Conservation (phyloP, 2,329 filamentous ascomycete genomes). For the Ceratocystis harringtonii region DNA sequence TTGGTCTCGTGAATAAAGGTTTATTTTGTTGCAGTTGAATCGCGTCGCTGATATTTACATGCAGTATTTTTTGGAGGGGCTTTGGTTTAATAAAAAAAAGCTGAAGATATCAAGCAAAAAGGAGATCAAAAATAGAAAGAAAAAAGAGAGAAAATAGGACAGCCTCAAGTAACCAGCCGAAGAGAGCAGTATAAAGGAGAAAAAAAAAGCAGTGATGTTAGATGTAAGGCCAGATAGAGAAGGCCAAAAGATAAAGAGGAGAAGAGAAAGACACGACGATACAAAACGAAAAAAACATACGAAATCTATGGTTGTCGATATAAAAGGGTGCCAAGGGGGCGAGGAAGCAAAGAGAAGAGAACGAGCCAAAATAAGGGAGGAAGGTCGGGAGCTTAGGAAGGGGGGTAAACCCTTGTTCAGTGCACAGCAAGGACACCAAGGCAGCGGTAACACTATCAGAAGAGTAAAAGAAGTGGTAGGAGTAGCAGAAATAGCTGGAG, state of each 20-base stretch:
- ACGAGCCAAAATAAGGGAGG: not conserved
- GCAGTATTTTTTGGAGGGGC: not conserved
- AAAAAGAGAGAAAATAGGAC: constrained; percentile 5
- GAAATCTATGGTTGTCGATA: not conserved
- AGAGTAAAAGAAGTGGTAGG: no score
- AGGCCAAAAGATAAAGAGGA: not conserved
- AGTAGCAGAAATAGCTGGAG: not conserved
- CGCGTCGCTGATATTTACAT: constrained; percentile 2
- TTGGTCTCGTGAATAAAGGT: constrained; percentile 7
- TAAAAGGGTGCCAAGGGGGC: not conserved
- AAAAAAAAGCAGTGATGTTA: not conserved
- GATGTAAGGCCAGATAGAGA: not conserved
- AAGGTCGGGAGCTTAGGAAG: not conserved
- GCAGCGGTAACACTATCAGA: not conserved
- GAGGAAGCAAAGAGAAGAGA: not conserved
- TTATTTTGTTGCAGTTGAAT: not conserved
- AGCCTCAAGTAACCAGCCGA: constrained; percentile 3
- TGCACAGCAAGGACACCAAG: not conserved
- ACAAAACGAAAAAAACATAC: not conserved
- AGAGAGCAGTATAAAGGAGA: not conserved
- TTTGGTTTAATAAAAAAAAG: not conserved
- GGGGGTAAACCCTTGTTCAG: not conserved
- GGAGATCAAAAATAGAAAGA: not conserved
- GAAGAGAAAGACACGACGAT: not conserved
- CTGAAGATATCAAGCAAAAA: constrained; percentile 8